Evolutionary conservation across 208 protist species (phyloP).

Genomic region (Acanthamoeba polyphaga): DNA sequence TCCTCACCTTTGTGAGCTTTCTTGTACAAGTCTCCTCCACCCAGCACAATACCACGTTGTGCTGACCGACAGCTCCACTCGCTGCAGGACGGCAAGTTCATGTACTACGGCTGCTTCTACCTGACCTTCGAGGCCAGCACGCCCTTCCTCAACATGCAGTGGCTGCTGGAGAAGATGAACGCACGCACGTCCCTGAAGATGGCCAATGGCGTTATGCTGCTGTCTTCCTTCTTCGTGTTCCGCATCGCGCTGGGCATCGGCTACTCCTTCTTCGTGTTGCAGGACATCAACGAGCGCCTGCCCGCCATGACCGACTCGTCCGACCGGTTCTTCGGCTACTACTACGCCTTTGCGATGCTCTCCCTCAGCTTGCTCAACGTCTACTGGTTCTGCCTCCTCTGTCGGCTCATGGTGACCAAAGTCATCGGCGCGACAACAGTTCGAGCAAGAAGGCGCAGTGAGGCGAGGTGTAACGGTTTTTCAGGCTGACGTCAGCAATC

Average conservation of each 20-base stretch:
- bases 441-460: neutral
- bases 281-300: neutral
- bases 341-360: conserved; percentile 18
- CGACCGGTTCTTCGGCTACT: neutral
- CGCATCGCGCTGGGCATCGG: conserved; percentile 1
- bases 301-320: conserved; percentile 1
- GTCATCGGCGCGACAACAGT: neutral
- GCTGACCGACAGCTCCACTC: neutral
- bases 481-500: too few species aligned
- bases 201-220: neutral
- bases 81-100: conserved; percentile 47
- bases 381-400: conserved; percentile 54
- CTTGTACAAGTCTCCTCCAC: conserved; percentile 15
- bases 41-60: neutral
- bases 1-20: conserved; percentile 42
- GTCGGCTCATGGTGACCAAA: neutral
- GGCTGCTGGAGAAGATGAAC: conserved; percentile 49
- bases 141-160: conserved; percentile 52
- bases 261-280: conserved; percentile 4
- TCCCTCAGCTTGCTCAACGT: conserved; percentile 15
- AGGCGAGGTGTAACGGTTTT: too few species aligned
- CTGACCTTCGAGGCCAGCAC: conserved; percentile 60
- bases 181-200: neutral
- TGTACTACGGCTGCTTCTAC: conserved; percentile 68
- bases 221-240: neutral